phyloP scores from a whole-genome alignment of 2,329 filamentous ascomycete genomes.

The Ustulina deusta region DNA sequence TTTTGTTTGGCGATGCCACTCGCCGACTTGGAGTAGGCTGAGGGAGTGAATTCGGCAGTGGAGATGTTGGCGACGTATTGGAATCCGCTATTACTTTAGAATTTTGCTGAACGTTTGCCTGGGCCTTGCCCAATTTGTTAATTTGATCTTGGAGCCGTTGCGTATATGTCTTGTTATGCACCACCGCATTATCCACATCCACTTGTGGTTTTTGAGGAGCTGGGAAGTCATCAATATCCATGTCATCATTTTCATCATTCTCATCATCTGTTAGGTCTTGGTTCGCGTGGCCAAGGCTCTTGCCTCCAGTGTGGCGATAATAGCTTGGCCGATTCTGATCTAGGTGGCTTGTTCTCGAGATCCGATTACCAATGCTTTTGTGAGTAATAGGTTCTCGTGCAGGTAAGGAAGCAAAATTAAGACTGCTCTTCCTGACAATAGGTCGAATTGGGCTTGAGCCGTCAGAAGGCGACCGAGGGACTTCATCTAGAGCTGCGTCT shows the following conservation, averaged over 20 bases:
- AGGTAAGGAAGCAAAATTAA: slow-evolving; percentile 93
- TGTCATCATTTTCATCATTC: slow-evolving; percentile 58
- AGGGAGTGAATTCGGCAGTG: slow-evolving; percentile 41
- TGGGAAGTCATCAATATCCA: slow-evolving; percentile 63
- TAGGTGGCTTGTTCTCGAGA: slow-evolving; percentile 82
- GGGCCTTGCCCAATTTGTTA: slow-evolving; percentile 73
- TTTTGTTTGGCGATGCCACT: slow-evolving; percentile 53
- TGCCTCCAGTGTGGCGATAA: slow-evolving; percentile 78
- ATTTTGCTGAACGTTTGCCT: slow-evolving; percentile 60
- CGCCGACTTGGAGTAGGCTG: slow-evolving; percentile 55
- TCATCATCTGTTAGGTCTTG: slow-evolving; percentile 56
- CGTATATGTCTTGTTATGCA: slow-evolving; percentile 90
- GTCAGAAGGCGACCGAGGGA: slow-evolving; percentile 70
- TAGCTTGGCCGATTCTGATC: slow-evolving; percentile 80
- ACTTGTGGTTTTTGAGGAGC: slow-evolving; percentile 57
- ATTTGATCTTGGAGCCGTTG: slow-evolving; percentile 94
- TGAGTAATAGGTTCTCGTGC: slow-evolving; percentile 90
- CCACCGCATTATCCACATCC: slow-evolving; percentile 63
- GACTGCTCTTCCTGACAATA: slow-evolving; percentile 88
- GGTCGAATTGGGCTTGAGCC: slow-evolving; percentile 80
- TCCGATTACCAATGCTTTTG: slow-evolving; percentile 80
- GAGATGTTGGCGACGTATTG: slow-evolving; percentile 51
- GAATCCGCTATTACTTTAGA: slow-evolving; percentile 62
- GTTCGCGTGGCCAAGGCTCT: slow-evolving; percentile 70
- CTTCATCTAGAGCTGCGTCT: slow-evolving; percentile 48